phyloP scores from a whole-genome alignment of 2,329 filamentous ascomycete species.

The Grosmannia clavigera region DNA sequence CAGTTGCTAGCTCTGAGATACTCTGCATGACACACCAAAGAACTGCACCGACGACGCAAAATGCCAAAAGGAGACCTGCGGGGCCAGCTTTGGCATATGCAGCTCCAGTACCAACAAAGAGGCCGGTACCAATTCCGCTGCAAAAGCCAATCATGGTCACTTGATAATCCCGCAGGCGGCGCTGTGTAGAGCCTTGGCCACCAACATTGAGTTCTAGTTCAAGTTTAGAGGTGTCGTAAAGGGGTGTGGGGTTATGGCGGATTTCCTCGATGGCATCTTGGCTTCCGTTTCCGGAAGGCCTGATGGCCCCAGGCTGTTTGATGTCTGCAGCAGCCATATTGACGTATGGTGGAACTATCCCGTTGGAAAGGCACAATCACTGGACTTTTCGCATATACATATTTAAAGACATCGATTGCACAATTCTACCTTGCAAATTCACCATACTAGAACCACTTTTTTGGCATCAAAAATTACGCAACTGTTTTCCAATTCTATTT shows the following conservation, averaged over 20 bases:
- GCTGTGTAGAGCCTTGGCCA: not conserved
- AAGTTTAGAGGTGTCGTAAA: not conserved
- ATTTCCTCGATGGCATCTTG: not conserved
- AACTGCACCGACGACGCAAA: slow-evolving; percentile 28
- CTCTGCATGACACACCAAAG: slow-evolving; percentile 25
- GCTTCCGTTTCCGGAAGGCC: not conserved
- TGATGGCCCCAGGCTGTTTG: not conserved
- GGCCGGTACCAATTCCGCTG: slow-evolving; percentile 33
- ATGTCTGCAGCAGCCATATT: not conserved
- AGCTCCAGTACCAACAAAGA: slow-evolving; percentile 32
- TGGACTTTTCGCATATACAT: not conserved
- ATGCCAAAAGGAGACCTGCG: slow-evolving; percentile 25
- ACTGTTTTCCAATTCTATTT: not conserved
- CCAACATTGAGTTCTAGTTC: not conserved
- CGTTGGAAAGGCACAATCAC: not conserved
- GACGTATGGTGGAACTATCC: not conserved
- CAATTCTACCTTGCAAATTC: not conserved
- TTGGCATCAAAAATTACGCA: not conserved
- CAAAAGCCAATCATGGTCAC: not conserved
- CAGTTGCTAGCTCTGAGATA: slow-evolving; percentile 44
- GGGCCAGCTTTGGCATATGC: slow-evolving; percentile 29
- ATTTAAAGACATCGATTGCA: not conserved
- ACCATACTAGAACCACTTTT: not conserved
- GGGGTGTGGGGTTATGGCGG: not conserved
- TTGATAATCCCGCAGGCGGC: not conserved